Evolutionary conservation across 805 yeast species (phyloP).

Genomic region (Metschnikowia aberdeeniae): DNA sequence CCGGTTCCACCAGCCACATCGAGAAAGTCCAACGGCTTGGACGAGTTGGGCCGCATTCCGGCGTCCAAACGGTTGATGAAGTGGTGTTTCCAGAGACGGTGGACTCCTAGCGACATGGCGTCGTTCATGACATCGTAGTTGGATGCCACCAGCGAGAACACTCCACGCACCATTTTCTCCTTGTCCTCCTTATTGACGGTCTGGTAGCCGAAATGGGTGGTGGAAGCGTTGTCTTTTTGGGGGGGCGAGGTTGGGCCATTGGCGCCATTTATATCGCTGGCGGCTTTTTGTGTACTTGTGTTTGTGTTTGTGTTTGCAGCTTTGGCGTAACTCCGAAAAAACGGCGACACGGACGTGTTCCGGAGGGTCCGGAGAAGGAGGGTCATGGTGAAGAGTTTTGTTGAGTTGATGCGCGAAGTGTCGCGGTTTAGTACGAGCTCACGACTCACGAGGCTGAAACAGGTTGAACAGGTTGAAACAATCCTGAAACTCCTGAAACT

Average conservation of each 20-base stretch:
- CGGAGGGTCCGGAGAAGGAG: conserved; percentile 1
- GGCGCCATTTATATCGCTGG: neutral
- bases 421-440: neutral
- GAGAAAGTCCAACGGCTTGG: conserved; percentile 74
- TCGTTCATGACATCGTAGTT: conserved; percentile 97
- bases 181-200: conserved; percentile 77
- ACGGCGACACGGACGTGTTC: neutral
- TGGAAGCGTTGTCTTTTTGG: conserved; percentile 20
- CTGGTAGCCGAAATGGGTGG: conserved; percentile 93
- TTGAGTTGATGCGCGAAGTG: neutral
- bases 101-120: conserved; percentile 94
- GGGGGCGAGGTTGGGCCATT: neutral
- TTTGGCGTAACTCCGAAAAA: conserved; percentile 4
- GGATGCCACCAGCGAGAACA: conserved; percentile 91
- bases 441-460: too few relatives aligned
- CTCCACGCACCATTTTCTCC: conserved; percentile 78
- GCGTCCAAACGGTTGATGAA: conserved; percentile 86
- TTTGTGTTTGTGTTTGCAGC: neutral
- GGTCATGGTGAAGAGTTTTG: conserved; percentile 1
- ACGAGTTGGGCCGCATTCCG: conserved; percentile 82
- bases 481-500: too few relatives aligned
- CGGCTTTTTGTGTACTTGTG: neutral
- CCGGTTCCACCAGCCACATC: conserved; percentile 99
- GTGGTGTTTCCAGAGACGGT: conserved; percentile 91
- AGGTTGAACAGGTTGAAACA: too few relatives aligned